These are phyloP conservation scores for Solanum okadae DNA, from an alignment of 257 asterid genomes.

Conservation along the genomic window DNA sequence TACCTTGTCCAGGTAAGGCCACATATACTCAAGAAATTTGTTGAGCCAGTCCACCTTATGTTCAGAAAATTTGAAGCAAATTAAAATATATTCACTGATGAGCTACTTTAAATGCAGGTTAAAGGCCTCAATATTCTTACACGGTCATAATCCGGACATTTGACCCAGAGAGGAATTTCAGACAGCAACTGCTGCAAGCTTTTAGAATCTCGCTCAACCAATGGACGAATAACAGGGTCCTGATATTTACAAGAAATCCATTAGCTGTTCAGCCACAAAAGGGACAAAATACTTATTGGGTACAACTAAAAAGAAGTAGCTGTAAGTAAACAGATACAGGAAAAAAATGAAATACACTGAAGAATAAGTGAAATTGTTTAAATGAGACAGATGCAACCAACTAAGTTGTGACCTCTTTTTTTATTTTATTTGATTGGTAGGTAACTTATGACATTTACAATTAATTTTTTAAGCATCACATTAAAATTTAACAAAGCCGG, in stretches of 20 bases:
- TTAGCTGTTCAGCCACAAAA: neutral
- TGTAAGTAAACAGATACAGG: neutral
- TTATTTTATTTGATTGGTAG: neutral
- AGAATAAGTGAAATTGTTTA: neutral
- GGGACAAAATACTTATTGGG: neutral
- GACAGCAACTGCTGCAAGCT: conserved; percentile 62
- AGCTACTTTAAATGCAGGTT: neutral
- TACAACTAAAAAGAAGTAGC: neutral
- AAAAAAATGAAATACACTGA: neutral
- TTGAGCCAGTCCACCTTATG: conserved; percentile 82
- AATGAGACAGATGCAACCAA: neutral
- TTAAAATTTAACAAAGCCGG: neutral
- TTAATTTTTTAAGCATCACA: neutral
- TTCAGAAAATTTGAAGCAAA: conserved; percentile 7
- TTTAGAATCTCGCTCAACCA: conserved; percentile 69
- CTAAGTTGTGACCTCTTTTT: neutral
- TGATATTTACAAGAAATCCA: conserved; percentile 22
- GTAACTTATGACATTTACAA: neutral
- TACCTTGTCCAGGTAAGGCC: conserved; percentile 99
- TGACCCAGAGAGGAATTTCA: conserved; percentile 94
- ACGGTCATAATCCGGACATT: conserved; percentile 91
- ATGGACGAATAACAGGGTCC: conserved; percentile 76
- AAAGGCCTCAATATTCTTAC: conserved; percentile 34
- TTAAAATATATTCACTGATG: neutral
- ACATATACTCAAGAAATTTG: conserved; percentile 69